phyloP scores from a whole-genome alignment of 176 grass and related monocot species.

The Aechmea fasciata region DNA sequence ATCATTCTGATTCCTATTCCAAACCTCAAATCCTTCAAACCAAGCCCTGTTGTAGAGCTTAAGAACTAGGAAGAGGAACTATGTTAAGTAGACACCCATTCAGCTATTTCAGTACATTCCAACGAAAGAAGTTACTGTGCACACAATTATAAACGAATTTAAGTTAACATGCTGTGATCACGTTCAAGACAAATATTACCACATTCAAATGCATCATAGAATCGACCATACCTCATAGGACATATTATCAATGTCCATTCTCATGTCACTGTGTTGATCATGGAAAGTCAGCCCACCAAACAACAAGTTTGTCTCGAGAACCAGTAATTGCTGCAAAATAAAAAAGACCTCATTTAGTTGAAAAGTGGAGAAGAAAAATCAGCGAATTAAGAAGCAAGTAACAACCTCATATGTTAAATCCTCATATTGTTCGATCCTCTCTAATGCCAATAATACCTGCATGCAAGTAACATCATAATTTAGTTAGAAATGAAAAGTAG shows the following conservation, averaged over 20 bases:
- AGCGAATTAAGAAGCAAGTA: neutral
- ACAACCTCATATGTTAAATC: conserved; percentile 51
- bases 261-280: conserved; percentile 14
- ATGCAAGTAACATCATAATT: neutral
- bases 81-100: too few species aligned
- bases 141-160: too few species aligned
- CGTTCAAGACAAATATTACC: too few species aligned
- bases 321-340: conserved; percentile 16
- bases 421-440: conserved; percentile 5
- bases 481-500: neutral
- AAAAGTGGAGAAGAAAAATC: conserved; percentile 8
- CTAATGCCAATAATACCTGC: neutral
- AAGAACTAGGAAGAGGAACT: too few species aligned
- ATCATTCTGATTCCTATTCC: too few species aligned
- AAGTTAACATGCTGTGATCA: too few species aligned
- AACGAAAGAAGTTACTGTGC: too few species aligned
- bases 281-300: conserved; percentile 3
- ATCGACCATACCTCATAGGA: conserved; percentile 6
- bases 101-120: too few species aligned
- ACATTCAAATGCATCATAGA: too few species aligned
- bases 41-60: too few species aligned
- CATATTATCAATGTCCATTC: conserved; percentile 25
- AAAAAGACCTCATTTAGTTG: conserved; percentile 4
- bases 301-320: neutral
- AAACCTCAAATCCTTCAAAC: too few species aligned